A percentile compares a stretch with the other conserved stretches of the same genome.
Evolutionary conservation across 169 alveolate species (phyloP).

Genomic region (Condylostoma magnum): DNA sequence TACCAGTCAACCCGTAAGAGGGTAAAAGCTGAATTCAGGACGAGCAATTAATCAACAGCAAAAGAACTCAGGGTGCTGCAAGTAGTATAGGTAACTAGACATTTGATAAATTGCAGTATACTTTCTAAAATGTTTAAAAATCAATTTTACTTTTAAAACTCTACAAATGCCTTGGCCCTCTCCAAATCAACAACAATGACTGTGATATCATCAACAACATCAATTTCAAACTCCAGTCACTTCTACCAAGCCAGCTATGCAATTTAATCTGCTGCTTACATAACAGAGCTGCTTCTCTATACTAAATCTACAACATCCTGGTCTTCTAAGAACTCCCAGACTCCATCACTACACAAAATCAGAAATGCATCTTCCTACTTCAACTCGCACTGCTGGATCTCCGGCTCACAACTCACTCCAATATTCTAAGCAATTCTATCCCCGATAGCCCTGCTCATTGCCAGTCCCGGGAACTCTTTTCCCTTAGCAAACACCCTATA

Average conservation of each 20-base stretch:
- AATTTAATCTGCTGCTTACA: slow-evolving; percentile 71
- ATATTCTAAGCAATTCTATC: slow-evolving; percentile 84
- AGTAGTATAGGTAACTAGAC: no score
- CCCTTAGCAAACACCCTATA: slow-evolving; percentile 82
- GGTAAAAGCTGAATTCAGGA: no score
- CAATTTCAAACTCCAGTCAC: slow-evolving; percentile 84
- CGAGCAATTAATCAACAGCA: no score
- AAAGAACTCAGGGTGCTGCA: no score
- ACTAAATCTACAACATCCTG: slow-evolving; percentile 78
- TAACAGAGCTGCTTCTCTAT: slow-evolving; percentile 57
- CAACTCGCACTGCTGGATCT: slow-evolving; percentile 20
- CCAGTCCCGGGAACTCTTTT: slow-evolving; percentile 81
- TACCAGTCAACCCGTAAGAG: no score
- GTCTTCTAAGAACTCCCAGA: slow-evolving; percentile 81
- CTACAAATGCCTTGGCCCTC: no score
- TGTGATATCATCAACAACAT: slow-evolving; percentile 85
- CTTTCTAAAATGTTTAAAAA: no score
- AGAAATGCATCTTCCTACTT: slow-evolving; percentile 61
- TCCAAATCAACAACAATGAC: slow-evolving; percentile 59
- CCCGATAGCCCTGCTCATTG: slow-evolving; percentile 90
- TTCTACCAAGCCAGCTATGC: slow-evolving; percentile 86
- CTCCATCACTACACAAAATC: slow-evolving; percentile 83
- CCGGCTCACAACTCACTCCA: slow-evolving; percentile 89
- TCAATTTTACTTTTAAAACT: no score
- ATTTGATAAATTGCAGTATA: no score